phyloP scores from a whole-genome alignment of 2,329 filamentous ascomycete species.

The Calonectria henricotiae region DNA sequence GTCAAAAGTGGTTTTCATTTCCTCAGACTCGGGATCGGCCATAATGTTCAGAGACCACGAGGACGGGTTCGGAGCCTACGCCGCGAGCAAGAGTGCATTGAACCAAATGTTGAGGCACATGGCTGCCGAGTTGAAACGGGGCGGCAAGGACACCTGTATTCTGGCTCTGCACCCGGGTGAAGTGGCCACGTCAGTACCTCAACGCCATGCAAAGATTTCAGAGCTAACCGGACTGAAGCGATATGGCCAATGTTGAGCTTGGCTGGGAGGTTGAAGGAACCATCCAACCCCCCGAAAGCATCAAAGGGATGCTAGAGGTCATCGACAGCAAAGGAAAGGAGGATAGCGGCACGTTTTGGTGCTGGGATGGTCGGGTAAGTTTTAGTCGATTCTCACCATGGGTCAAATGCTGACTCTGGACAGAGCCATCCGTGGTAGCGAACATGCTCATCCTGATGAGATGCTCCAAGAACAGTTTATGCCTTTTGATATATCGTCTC shows the following conservation, averaged over 20 bases:
- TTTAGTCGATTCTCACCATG: not conserved
- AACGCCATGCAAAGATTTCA: not conserved
- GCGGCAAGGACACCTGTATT: constrained; percentile 7
- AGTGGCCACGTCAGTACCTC: not conserved
- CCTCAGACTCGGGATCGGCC: constrained; percentile 33
- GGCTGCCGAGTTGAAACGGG: constrained; percentile 26
- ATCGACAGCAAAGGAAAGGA: constrained; percentile 27
- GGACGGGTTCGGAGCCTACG: constrained; percentile 38
- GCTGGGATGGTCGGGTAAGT: constrained; percentile 37
- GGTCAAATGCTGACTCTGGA: not conserved
- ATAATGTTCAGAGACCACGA: constrained; percentile 29
- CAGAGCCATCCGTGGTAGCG: not conserved
- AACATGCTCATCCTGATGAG: no score
- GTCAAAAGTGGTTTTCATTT: not conserved
- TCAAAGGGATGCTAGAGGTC: constrained; percentile 23
- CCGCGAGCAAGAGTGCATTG: constrained; percentile 35
- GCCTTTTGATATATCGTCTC: no score
- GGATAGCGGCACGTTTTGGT: constrained; percentile 35
- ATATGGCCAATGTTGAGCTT: not conserved
- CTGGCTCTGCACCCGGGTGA: not conserved
- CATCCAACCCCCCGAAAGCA: not conserved
- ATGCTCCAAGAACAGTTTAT: no score
- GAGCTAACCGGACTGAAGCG: not conserved
- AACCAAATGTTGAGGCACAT: constrained; percentile 38
- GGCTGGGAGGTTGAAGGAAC: not conserved